A percentile compares a stretch with the other conserved stretches of the same genome.
phyloP scores from a whole-genome alignment of 768 basidiomycete genomes.

The Gymnopilus junonius region DNA sequence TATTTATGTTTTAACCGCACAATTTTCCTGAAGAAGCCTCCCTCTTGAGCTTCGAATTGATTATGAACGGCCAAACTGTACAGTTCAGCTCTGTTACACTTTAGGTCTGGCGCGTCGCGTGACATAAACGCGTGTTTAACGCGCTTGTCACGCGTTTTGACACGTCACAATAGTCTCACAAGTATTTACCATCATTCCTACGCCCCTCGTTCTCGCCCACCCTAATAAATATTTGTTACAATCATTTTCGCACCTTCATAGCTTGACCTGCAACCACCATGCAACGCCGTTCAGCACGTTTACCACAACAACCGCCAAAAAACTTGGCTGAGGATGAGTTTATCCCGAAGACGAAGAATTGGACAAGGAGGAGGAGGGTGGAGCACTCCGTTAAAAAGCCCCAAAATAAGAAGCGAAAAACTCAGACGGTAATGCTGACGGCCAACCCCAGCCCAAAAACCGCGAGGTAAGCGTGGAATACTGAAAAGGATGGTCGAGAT shows the following conservation, averaged over 20 bases:
- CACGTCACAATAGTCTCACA: not conserved
- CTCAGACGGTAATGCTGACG: not conserved
- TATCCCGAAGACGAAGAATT: not conserved
- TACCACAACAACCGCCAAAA: not conserved
- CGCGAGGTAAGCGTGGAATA: constrained; percentile 18
- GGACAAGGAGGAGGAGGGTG: not conserved
- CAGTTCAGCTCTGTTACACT: too few relatives aligned
- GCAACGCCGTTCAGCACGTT: not conserved
- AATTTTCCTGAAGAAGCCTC: too few relatives aligned
- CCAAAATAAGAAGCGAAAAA: constrained; percentile 1
- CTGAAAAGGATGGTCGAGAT: constrained; percentile 28
- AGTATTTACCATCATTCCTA: not conserved
- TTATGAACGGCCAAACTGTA: too few relatives aligned
- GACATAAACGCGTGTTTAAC: not conserved
- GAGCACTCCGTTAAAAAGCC: not conserved
- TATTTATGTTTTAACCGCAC: too few relatives aligned
- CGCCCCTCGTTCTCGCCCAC: not conserved
- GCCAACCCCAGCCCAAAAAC: not conserved
- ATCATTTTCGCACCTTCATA: not conserved
- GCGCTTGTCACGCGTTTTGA: not conserved
- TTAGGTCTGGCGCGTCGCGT: constrained; percentile 1
- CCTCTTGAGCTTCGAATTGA: too few relatives aligned
- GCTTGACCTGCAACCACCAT: not conserved
- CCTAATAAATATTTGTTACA: not conserved
- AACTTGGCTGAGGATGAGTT: not conserved